Conservation (phyloP, 352 stramenopile species). For the Globisporangium ultimum region DNA sequence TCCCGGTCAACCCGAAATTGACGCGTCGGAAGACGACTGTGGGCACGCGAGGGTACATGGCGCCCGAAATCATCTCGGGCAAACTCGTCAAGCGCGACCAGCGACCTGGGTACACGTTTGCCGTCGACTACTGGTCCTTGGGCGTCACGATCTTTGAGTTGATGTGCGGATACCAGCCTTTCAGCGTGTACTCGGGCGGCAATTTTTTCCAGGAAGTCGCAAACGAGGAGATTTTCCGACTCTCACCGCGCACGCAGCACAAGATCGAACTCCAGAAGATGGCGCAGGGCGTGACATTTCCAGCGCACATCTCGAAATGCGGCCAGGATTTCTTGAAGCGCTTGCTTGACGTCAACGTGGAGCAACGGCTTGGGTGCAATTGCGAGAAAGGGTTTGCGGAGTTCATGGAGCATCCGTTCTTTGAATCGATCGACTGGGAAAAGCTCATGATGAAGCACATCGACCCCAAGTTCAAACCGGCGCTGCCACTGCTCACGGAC, state of each 20-base stretch:
- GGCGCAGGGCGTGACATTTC: constrained; percentile 62
- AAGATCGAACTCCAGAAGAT: constrained; percentile 83
- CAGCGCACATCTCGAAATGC: constrained; percentile 52
- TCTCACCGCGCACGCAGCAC: constrained; percentile 70
- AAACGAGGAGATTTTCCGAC: constrained; percentile 71
- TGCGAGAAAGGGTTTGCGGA: constrained; percentile 71
- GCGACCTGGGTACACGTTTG: constrained; percentile 70
- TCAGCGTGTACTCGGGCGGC: constrained; percentile 60
- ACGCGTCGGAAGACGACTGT: constrained; percentile 81
- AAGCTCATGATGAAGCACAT: constrained; percentile 88
- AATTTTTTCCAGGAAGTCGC: constrained; percentile 80
- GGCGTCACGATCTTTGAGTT: constrained; percentile 88
- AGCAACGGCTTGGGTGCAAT: constrained; percentile 71
- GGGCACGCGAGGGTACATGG: constrained; percentile 89
- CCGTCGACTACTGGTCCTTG: constrained; percentile 82
- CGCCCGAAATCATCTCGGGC: constrained; percentile 87
- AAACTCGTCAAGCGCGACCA: constrained; percentile 81
- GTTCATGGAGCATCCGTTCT: constrained; percentile 90
- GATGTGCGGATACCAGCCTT: constrained; percentile 84
- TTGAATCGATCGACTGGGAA: constrained; percentile 83
- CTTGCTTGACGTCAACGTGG: constrained; percentile 75
- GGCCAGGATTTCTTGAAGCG: constrained; percentile 77
- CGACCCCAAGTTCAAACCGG: constrained; percentile 76
- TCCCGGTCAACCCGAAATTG: constrained; percentile 49
- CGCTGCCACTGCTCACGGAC: constrained; percentile 55